Evolutionary conservation across 2,329 filamentous ascomycete genomes (phyloP).

Genomic region (Graphilbum sp.): DNA sequence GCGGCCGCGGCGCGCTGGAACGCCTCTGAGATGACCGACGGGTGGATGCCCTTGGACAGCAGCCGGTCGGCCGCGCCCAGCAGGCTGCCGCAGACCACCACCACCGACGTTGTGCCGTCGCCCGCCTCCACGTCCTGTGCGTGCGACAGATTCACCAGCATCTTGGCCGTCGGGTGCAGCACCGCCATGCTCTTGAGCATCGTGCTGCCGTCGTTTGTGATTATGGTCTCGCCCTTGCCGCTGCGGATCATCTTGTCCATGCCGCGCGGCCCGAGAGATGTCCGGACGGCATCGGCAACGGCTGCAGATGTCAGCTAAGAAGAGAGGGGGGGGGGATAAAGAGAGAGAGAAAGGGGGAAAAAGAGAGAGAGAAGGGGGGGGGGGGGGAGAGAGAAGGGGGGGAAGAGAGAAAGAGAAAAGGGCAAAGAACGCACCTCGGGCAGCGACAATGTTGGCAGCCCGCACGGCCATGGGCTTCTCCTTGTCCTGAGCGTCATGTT

Average conservation of each 20-base stretch:
- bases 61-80: slow-evolving; percentile 86
- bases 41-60: slow-evolving; percentile 86
- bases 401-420: slow-evolving; percentile 1
- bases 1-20: slow-evolving; percentile 90
- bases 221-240: slow-evolving; percentile 91
- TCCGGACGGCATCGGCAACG: slow-evolving; percentile 94
- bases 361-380: not conserved
- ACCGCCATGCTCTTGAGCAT: slow-evolving; percentile 99
- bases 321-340: not conserved
- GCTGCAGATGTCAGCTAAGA: slow-evolving; percentile 36
- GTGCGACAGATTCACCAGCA: slow-evolving; percentile 93
- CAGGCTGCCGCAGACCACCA: slow-evolving; percentile 91
- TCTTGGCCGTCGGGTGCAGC: slow-evolving; percentile 98
- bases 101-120: slow-evolving; percentile 94
- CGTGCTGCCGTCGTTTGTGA: slow-evolving; percentile 98
- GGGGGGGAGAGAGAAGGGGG: not conserved
- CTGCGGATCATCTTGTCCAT: slow-evolving; percentile 99
- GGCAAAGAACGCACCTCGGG: slow-evolving; percentile 52
- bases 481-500: slow-evolving; percentile 49
- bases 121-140: slow-evolving; percentile 97
- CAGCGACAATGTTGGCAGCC: slow-evolving; percentile 91
- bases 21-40: slow-evolving; percentile 90
- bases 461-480: slow-evolving; percentile 98
- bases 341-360: not conserved
- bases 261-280: slow-evolving; percentile 85